Percentiles rank a stretch among this genome's conserved stretches.
Evolutionary conservation across 805 yeast species (phyloP).

Genomic region (Scheffersomyces amazonensis): DNA sequence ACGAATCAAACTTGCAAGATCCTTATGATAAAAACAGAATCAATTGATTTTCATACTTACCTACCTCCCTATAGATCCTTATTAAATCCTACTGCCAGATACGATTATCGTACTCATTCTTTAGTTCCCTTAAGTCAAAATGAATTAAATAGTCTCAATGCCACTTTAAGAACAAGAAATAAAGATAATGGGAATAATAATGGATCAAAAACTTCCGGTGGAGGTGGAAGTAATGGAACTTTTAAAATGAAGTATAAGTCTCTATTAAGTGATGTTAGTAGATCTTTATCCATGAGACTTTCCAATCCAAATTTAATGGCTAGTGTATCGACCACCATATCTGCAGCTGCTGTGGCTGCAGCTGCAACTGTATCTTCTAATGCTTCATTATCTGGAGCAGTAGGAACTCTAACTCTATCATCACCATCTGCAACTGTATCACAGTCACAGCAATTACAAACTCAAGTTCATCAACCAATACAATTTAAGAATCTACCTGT

Average conservation of each 20-base stretch:
- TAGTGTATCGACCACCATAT: background rate
- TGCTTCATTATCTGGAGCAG: background rate
- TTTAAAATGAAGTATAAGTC: constrained; percentile 49
- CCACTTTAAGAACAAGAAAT: constrained; percentile 4
- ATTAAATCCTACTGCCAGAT: constrained; percentile 45
- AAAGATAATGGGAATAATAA: background rate
- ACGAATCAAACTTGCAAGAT: too few relatives aligned
- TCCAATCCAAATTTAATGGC: constrained; percentile 14
- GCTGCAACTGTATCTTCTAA: background rate
- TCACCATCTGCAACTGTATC: constrained; percentile 4
- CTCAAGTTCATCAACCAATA: constrained; percentile 7
- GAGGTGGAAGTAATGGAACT: background rate
- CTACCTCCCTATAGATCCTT: constrained; percentile 55
- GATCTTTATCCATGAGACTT: constrained; percentile 35
- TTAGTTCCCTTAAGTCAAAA: constrained; percentile 35
- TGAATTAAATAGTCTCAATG: constrained; percentile 21
- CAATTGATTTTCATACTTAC: constrained; percentile 24
- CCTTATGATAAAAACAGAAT: constrained; percentile 4
- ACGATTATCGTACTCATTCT: constrained; percentile 49
- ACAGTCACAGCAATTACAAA: background rate
- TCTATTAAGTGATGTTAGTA: constrained; percentile 46
- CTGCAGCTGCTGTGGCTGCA: background rate
- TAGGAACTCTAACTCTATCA: background rate
- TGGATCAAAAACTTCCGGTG: background rate
- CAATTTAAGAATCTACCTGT: constrained; percentile 35